Percentiles rank a stretch among this genome's conserved stretches.
phyloP scores from a whole-genome alignment of 306 rosid genomes.

The Sphenostylis stenocarpa region DNA sequence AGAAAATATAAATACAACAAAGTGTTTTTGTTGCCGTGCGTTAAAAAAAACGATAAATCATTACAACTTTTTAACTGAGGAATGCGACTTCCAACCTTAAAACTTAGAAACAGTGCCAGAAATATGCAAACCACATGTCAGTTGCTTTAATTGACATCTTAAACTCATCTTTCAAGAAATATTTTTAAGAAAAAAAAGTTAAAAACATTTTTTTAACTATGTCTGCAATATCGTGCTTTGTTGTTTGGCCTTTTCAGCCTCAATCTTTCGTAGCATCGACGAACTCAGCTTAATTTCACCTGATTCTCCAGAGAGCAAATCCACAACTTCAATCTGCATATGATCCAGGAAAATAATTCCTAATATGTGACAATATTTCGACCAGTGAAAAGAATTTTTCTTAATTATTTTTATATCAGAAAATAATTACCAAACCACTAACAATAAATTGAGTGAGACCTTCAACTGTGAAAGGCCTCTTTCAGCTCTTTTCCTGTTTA shows the following conservation, averaged over 20 bases:
- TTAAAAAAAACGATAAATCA: background rate
- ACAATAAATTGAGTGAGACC: conserved; percentile 53
- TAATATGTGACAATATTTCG: background rate
- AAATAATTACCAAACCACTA: background rate
- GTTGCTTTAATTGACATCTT: background rate
- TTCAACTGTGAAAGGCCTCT: conserved; percentile 75
- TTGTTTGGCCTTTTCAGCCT: conserved; percentile 62
- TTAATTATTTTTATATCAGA: background rate
- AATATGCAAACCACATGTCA: conserved; percentile 8
- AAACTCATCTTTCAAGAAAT: background rate
- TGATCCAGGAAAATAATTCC: conserved; percentile 22
- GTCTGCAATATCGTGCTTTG: conserved; percentile 20
- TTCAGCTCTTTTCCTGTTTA: conserved; percentile 80
- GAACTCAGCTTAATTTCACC: conserved; percentile 82
- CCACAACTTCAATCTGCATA: conserved; percentile 93
- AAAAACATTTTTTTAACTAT: conserved; percentile 11
- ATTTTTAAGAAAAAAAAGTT: background rate
- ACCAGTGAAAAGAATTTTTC: background rate
- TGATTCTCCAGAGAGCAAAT: conserved; percentile 64
- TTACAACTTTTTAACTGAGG: background rate
- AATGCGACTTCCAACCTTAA: background rate
- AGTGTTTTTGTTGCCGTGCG: background rate
- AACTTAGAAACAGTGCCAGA: background rate
- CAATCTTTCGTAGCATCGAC: conserved; percentile 66
- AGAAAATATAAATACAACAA: background rate